Evolutionary conservation across 2,329 filamentous ascomycete species (phyloP).

Genomic region (Dryadomyces quercivorus): DNA sequence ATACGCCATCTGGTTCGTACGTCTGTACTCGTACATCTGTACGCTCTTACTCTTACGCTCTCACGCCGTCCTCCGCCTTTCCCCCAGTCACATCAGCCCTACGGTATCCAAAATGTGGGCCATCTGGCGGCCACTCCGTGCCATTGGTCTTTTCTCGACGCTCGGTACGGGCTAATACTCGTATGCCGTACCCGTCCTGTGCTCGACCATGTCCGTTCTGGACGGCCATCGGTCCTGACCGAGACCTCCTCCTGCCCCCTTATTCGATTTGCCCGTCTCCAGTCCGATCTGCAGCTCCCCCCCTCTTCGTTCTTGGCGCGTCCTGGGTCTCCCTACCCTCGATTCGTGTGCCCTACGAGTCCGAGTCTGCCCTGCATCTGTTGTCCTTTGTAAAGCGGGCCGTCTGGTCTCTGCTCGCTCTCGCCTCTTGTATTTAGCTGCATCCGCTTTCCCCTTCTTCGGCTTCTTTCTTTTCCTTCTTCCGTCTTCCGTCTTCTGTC

Average conservation of each 20-base stretch:
- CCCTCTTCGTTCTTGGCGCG: too few relatives aligned
- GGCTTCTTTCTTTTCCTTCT: not conserved
- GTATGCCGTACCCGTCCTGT: too few relatives aligned
- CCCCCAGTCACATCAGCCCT: constrained; percentile 1
- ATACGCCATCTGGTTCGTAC: not conserved
- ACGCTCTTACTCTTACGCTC: too few relatives aligned
- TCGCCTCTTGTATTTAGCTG: not conserved
- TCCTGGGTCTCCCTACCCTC: too few relatives aligned
- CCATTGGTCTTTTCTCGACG: not conserved
- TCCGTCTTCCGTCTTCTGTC: not conserved
- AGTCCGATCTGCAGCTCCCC: too few relatives aligned
- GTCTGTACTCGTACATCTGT: not conserved
- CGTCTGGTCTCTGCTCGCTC: not conserved
- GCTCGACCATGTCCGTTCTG: too few relatives aligned
- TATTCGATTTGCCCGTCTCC: too few relatives aligned
- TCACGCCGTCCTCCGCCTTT: not conserved
- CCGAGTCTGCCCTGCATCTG: not conserved
- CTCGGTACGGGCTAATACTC: not conserved
- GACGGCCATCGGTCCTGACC: too few relatives aligned
- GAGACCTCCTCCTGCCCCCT: too few relatives aligned
- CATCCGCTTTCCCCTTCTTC: not conserved
- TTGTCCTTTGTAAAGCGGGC: not conserved
- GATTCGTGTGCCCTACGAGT: too few relatives aligned
- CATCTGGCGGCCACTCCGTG: not conserved
- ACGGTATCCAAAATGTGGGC: not conserved